Evolutionary conservation across 202 grass and related monocot genomes (phyloP), one percentile per base, ranked within the genome.

Genomic region (Musa balbisiana): DNA sequence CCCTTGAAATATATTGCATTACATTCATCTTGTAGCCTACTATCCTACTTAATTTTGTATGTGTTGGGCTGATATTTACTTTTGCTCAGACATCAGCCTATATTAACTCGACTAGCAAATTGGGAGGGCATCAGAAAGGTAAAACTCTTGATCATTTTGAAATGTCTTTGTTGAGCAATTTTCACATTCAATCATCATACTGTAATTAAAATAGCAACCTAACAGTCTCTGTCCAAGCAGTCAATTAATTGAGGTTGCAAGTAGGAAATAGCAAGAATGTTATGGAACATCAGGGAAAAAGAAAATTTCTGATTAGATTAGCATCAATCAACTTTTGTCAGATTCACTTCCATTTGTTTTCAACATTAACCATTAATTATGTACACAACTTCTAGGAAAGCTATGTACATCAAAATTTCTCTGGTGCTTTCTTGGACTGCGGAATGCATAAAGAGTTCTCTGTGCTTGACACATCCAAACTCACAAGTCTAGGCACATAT

Each of bases 71-170:
- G 29, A 79, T 69, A 80, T 59, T 72, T 49, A 63, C 19, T 75
- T 78, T 72, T 81, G 85, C 78, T 51, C 80, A 94, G 95, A 76
- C 95, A 98, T 81, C 91, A 98, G 77, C 79, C 88, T 81, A 26
- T 89, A 14, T 85, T 92, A 81, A 85, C 85, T 53, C 86, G 95
- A 83, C 88, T 98, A 71, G 95, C 95, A 73, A 94, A 98, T 49
- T 98, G 95, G 91, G 95, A 98, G 60, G 85, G 85, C 66, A 98
- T 98, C 81, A 86, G 43, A 79, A 94, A 98, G 91, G 95, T 98
- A 79, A 73, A 70, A 62, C 69, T 67, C 10, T 51, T 17, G 17
- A 52, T 51, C 33, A 70, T 51, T 58, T 58, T 58, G 11, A 58
- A 58, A 5, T 65, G 23, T 65, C 21, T 3, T 3, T 65, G 2